Percentiles rank a stretch among this genome's conserved stretches.
phyloP scores from a whole-genome alignment of 768 basidiomycete species.

The Boletus subcaerulescens region DNA sequence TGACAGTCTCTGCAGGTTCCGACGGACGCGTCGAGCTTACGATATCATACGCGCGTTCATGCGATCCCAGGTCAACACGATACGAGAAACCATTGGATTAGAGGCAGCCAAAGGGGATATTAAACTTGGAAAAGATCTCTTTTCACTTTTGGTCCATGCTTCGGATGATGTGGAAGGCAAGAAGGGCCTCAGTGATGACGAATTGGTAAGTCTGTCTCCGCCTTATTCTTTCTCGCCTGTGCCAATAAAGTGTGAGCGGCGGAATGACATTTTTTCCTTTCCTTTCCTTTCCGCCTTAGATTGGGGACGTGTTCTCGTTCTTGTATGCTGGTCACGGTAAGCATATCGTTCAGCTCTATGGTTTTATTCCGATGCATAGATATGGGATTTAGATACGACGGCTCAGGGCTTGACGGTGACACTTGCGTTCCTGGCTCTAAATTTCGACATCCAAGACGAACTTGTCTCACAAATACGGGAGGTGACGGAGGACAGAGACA shows the following conservation, averaged over 20 bases:
- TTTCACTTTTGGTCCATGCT: conserved; percentile 16
- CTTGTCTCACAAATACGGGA: conserved; percentile 26
- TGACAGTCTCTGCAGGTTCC: conserved; percentile 11
- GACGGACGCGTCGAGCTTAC: conserved; percentile 16
- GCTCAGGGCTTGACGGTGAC: conserved; percentile 31
- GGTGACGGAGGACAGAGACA: conserved; percentile 20
- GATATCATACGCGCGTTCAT: conserved; percentile 16
- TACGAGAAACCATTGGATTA: conserved; percentile 2
- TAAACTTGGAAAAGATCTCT: conserved; percentile 7
- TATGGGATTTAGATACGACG: conserved; percentile 25
- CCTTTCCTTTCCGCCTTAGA: conserved; percentile 26
- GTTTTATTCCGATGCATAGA: not conserved
- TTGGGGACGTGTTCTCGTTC: conserved; percentile 50
- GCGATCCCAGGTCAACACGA: conserved; percentile 11
- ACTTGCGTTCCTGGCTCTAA: conserved; percentile 28
- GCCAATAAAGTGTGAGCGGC: too few relatives aligned
- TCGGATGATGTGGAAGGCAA: conserved; percentile 17
- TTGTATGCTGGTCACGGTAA: conserved; percentile 58
- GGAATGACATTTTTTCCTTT: not conserved
- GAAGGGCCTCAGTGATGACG: conserved; percentile 10
- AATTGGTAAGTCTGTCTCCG: conserved; percentile 10
- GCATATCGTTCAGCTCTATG: not conserved
- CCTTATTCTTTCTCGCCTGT: too few relatives aligned
- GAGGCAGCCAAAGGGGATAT: not conserved
- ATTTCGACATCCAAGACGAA: conserved; percentile 33